Evolutionary conservation across 2,329 filamentous ascomycete genomes (phyloP).

Genomic region (Paracorniculantispora psalliotae): DNA sequence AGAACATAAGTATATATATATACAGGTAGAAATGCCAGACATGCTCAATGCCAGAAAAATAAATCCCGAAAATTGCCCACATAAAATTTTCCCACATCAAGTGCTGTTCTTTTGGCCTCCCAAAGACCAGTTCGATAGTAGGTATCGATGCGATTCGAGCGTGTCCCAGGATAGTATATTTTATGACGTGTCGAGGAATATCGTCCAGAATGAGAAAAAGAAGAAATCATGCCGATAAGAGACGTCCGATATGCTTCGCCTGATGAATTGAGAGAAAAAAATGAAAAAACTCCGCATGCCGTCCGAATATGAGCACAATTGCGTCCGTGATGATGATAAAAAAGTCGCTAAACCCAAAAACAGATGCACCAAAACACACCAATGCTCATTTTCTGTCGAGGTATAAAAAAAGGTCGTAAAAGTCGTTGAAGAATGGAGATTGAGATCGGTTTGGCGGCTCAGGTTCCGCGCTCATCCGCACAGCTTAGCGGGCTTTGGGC

Average conservation of each 20-base stretch:
- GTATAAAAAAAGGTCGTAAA: conserved; percentile 7
- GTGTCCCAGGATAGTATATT: too few relatives aligned
- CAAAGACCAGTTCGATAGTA: too few relatives aligned
- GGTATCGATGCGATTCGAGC: too few relatives aligned
- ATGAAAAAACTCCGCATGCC: neutral
- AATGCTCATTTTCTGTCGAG: conserved; percentile 1
- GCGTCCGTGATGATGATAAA: neutral
- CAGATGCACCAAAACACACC: neutral
- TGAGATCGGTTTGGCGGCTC: neutral
- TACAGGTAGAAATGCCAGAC: neutral
- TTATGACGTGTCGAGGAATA: too few relatives aligned
- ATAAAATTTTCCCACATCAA: too few relatives aligned
- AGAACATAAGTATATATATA: neutral
- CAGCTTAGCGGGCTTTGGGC: neutral
- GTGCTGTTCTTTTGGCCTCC: too few relatives aligned
- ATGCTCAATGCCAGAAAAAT: too few relatives aligned
- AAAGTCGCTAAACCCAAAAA: neutral
- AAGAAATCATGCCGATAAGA: neutral
- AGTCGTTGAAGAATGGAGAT: neutral
- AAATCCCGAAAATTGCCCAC: too few relatives aligned
- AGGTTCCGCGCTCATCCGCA: neutral
- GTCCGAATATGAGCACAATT: neutral
- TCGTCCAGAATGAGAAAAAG: neutral
- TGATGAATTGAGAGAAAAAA: neutral
- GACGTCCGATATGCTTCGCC: neutral